A percentile compares a stretch with the other conserved stretches of the same genome.
phyloP scores from a whole-genome alignment of 169 alveolate species.

The Babesia sp. region DNA sequence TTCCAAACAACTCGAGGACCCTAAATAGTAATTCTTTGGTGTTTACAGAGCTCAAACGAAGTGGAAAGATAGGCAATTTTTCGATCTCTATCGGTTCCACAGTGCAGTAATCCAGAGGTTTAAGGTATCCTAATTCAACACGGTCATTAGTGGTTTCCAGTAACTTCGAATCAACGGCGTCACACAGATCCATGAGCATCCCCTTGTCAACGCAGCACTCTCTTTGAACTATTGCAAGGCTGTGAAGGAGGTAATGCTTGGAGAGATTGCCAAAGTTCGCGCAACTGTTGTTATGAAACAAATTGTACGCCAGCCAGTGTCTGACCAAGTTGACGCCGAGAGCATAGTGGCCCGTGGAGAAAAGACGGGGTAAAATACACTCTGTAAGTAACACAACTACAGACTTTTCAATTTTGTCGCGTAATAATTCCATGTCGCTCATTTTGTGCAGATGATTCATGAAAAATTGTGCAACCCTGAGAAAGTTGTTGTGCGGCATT shows the following conservation, averaged over 20 bases:
- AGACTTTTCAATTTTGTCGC: slow-evolving; percentile 1
- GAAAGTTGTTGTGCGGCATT: slow-evolving; percentile 2
- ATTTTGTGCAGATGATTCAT: slow-evolving; percentile 16
- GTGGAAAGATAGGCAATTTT: neutral
- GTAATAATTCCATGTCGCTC: neutral
- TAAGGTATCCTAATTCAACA: slow-evolving; percentile 14
- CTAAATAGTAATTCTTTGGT: slow-evolving; percentile 3
- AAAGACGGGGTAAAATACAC: slow-evolving; percentile 21
- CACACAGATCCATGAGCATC: slow-evolving; percentile 24
- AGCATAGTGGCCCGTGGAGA: slow-evolving; percentile 11
- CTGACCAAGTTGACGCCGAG: slow-evolving; percentile 16
- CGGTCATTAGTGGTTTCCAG: neutral
- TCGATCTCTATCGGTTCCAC: neutral
- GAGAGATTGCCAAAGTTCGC: slow-evolving; percentile 9
- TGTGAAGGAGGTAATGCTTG: slow-evolving; percentile 17
- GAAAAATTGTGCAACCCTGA: slow-evolving; percentile 10
- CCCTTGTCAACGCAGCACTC: neutral
- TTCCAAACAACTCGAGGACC: slow-evolving; percentile 41
- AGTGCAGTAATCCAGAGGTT: slow-evolving; percentile 15
- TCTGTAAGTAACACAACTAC: slow-evolving; percentile 32
- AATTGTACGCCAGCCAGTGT: slow-evolving; percentile 14
- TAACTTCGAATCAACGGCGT: slow-evolving; percentile 10
- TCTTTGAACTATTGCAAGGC: neutral
- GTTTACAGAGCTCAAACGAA: neutral
- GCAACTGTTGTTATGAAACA: slow-evolving; percentile 1